Evolutionary conservation across 169 alveolate genomes (phyloP).

Genomic region (Cryptosporidium xiaoi): DNA sequence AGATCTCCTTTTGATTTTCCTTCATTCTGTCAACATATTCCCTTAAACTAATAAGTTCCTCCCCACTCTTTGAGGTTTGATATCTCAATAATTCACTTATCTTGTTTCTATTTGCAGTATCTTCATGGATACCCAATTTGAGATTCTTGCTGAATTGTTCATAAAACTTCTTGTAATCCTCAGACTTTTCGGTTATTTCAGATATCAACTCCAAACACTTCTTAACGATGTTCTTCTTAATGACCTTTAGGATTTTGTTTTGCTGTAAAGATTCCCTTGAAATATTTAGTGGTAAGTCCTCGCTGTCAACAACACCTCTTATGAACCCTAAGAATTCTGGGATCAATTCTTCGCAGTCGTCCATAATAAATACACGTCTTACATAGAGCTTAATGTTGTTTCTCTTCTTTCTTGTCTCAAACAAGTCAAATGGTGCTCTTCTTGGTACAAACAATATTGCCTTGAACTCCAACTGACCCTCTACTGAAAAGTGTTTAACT

Average conservation of each 20-base stretch:
- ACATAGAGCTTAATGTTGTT: conserved; percentile 98
- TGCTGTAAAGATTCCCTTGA: conserved; percentile 98
- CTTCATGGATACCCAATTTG: conserved; percentile 99
- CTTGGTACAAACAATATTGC: conserved; percentile 99
- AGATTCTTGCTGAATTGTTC: conserved; percentile 99
- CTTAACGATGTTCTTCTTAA: conserved; percentile 97
- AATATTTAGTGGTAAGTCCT: conserved; percentile 98
- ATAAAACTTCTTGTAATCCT: conserved; percentile 99
- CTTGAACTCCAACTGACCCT: conserved; percentile 98
- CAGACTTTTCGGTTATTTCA: conserved; percentile 98
- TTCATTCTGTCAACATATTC: conserved; percentile 99
- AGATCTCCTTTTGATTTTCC: conserved; percentile 98
- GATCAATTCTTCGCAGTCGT: conserved; percentile 99
- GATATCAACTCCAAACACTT: conserved; percentile 98
- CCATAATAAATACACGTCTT: conserved; percentile 99
- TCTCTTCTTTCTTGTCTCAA: conserved; percentile 98
- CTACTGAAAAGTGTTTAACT: conserved; percentile 98
- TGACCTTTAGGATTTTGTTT: conserved; percentile 98
- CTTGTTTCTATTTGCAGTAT: conserved; percentile 95
- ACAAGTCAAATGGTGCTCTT: conserved; percentile 99
- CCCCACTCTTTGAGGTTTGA: conserved; percentile 98
- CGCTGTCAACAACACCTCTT: conserved; percentile 99
- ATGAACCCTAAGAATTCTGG: conserved; percentile 99
- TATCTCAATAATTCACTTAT: conserved; percentile 95
- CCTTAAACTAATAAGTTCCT: conserved; percentile 95